These are phyloP conservation scores for Citrullus colocynthis DNA, from an alignment of 306 rosid species.

Conservation along the genomic window DNA sequence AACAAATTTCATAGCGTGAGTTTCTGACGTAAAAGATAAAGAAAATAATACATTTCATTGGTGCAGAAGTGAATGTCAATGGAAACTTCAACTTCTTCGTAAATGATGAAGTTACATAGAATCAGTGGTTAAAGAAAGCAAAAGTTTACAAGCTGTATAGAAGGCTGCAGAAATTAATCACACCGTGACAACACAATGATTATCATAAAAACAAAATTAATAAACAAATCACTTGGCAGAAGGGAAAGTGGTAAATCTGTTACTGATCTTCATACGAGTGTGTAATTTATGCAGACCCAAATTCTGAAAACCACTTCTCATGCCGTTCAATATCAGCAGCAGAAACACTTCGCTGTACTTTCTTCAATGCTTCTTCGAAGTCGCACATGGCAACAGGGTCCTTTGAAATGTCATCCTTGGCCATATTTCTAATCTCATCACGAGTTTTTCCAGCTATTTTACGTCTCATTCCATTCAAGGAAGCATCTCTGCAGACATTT, in stretches of 20 bases:
- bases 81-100: not conserved
- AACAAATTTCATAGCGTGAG: not conserved
- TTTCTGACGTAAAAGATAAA: not conserved
- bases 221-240: constrained; percentile 1
- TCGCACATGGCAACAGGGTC: constrained; percentile 99
- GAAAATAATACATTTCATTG: not conserved
- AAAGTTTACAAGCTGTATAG: not conserved
- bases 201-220: not conserved
- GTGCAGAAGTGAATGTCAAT: not conserved
- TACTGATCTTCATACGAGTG: not conserved
- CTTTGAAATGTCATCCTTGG: constrained; percentile 90
- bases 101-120: not conserved
- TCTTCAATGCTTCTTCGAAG: constrained; percentile 84
- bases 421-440: constrained; percentile 90
- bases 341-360: constrained; percentile 94
- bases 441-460: constrained; percentile 98
- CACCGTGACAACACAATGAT: not conserved
- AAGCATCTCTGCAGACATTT: constrained; percentile 91
- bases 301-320: constrained; percentile 91
- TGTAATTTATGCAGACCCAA: constrained; percentile 61
- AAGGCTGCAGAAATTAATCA: constrained; percentile 3
- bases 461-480: constrained; percentile 96
- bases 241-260: not conserved
- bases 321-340: constrained; percentile 77
- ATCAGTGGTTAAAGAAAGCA: not conserved